These are phyloP conservation scores for Tremellales sp. DNA, from an alignment of 1,284 basidiomycete species.

Conservation along the genomic window DNA sequence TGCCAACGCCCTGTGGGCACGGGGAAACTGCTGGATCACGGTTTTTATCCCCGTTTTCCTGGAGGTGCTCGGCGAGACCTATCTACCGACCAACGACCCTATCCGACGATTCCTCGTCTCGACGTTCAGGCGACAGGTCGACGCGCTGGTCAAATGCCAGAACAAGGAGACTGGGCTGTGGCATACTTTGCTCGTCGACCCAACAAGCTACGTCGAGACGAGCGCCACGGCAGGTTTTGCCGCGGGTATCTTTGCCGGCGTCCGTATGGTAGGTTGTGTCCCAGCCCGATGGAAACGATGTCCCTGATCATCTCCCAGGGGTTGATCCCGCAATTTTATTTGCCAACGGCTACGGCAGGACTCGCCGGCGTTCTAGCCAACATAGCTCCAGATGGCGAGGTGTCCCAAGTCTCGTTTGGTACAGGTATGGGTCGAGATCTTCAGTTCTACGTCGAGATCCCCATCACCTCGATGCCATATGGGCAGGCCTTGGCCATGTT, in stretches of 20 bases:
- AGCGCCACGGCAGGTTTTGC: constrained; percentile 62
- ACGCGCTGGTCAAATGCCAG: constrained; percentile 56
- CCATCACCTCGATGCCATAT: constrained; percentile 63
- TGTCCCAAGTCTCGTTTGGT: constrained; percentile 58
- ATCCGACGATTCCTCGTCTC: constrained; percentile 53
- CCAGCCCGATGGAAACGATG: not conserved
- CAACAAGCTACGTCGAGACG: constrained; percentile 58
- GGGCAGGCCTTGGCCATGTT: constrained; percentile 58
- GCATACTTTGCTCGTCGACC: constrained; percentile 61
- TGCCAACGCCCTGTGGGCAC: constrained; percentile 58
- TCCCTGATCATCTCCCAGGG: constrained; percentile 8
- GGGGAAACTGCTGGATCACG: constrained; percentile 64
- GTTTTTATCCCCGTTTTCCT: constrained; percentile 62
- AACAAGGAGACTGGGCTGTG: constrained; percentile 56
- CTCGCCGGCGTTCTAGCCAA: constrained; percentile 56
- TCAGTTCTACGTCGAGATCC: constrained; percentile 58
- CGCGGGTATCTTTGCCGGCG: constrained; percentile 58
- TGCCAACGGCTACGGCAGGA: constrained; percentile 52
- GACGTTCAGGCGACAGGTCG: constrained; percentile 55
- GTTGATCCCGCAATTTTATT: constrained; percentile 45
- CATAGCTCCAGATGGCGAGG: constrained; percentile 56
- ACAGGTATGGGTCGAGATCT: constrained; percentile 58
- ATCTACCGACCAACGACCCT: constrained; percentile 51
- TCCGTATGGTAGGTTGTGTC: constrained; percentile 49
- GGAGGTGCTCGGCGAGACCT: constrained; percentile 49